Evolutionary conservation across 805 yeast species (phyloP), one percentile per base, ranked within the genome.

Genomic region (Hanseniaspora jakobsenii): DNA sequence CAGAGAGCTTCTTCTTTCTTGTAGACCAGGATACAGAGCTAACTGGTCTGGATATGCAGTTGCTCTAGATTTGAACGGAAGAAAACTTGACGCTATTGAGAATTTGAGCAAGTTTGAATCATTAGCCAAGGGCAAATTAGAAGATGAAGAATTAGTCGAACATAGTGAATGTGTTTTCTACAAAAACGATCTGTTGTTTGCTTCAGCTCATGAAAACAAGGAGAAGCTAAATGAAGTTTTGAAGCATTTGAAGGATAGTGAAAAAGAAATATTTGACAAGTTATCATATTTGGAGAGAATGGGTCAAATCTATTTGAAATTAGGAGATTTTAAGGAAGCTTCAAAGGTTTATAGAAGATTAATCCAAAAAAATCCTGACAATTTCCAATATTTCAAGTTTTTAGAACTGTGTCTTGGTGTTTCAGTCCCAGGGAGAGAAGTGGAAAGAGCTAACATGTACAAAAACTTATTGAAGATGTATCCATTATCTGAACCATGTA

Each of bases 1-100:
- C 2, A 72, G 96, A 53, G 75, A 73, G 48, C 67, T 69, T 30
- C 77, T 76, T 54, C 69, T 91, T 60, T 82, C 80, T 53, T 70
- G 72, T 21, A 78, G 73, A 53, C 77, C 91, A 9, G 94, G 94
- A 0, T 82, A 75, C 58, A 72, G 95, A 51, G 86, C 89, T 49
- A 82, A 84, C 57, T 87, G 95, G 95, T 81, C 94, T 1, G 78
- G 80, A 0, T 69, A 81, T 41, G 95, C 94, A 1, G 70, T 85
- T 34, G 94, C 96, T 1, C 84, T 81, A 57, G 83, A 82, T 59
- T 66, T 87, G 57, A 74, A 73, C 58, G 71, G 73, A 21, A 83
- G 86, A 55, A 72, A 69, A 55, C 66, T 65, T 29, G 74, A 73
- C 19, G 89, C 95, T 6, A 78, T 78, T 46, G 72, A 72, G 46